Evolutionary conservation across 805 yeast species (phyloP).

Genomic region (Brettanomyces nanus): DNA sequence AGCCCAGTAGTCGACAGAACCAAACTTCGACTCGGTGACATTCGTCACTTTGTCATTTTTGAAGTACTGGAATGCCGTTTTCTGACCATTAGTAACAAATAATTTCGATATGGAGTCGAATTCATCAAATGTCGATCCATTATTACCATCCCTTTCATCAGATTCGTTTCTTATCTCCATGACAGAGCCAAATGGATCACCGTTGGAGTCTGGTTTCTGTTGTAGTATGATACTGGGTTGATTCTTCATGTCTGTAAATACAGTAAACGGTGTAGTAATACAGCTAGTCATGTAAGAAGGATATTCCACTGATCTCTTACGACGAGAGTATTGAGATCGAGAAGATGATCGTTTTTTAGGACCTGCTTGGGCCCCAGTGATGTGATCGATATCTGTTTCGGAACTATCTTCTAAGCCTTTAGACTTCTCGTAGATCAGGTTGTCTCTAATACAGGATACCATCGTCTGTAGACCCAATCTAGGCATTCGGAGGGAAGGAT

Average conservation of each 20-base stretch:
- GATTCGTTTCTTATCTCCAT: constrained; percentile 20
- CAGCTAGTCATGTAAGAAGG: constrained; percentile 21
- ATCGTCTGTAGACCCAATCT: constrained; percentile 56
- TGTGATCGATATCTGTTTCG: constrained; percentile 43
- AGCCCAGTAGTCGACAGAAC: constrained; percentile 41
- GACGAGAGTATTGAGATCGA: constrained; percentile 6
- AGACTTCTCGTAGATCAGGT: constrained; percentile 21
- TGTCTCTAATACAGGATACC: constrained; percentile 47
- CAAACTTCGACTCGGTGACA: constrained; percentile 25
- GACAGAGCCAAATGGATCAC: constrained; percentile 15
- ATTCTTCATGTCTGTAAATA: constrained; percentile 21
- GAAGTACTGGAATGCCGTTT: constrained; percentile 32
- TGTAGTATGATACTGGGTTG: constrained; percentile 25
- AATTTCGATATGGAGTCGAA: constrained; percentile 27
- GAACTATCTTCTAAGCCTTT: constrained; percentile 17
- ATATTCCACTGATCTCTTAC: constrained; percentile 26
- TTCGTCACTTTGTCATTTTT: constrained; percentile 32
- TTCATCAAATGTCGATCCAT: constrained; percentile 25
- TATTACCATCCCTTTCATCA: constrained; percentile 16
- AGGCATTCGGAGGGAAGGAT: constrained; percentile 45
- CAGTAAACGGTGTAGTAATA: constrained; percentile 18
- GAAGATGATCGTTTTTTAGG: constrained; percentile 27
- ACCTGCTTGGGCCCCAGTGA: constrained; percentile 23
- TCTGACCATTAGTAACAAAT: constrained; percentile 7
- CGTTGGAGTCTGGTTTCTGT: constrained; percentile 7